Evolutionary conservation across 331 rosid genomes (phyloP).

Genomic region (Prunus yedoensis): DNA sequence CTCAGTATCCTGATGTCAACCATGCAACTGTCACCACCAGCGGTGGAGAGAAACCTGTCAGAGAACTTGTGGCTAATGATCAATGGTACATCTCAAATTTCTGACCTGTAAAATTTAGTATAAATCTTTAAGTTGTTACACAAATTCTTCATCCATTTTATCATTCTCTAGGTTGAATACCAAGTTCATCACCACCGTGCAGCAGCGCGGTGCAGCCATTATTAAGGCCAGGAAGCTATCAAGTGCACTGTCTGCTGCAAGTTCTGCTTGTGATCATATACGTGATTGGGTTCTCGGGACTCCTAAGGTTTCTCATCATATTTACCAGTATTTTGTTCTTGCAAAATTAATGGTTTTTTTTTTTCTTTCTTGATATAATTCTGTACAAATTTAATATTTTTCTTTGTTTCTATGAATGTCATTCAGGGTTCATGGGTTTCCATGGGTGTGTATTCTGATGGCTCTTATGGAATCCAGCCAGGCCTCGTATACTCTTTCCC

Average conservation of each 20-base stretch:
- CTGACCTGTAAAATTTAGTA: slow-evolving; percentile 1
- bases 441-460: slow-evolving; percentile 95
- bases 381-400: not conserved
- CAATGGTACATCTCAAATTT: slow-evolving; percentile 47
- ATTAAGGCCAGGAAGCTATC: slow-evolving; percentile 78
- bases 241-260: slow-evolving; percentile 91
- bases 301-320: slow-evolving; percentile 60
- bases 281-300: slow-evolving; percentile 91
- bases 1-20: slow-evolving; percentile 91
- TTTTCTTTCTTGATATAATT: not conserved
- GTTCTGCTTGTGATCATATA: slow-evolving; percentile 94
- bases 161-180: slow-evolving; percentile 56
- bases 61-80: slow-evolving; percentile 55
- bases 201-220: slow-evolving; percentile 88
- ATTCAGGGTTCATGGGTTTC: slow-evolving; percentile 87
- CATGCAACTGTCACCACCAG: slow-evolving; percentile 58
- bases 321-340: slow-evolving; percentile 13
- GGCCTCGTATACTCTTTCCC: slow-evolving; percentile 94
- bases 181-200: slow-evolving; percentile 70
- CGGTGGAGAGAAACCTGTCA: slow-evolving; percentile 43
- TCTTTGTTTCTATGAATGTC: slow-evolving; percentile 7
- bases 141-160: not conserved
- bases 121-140: not conserved
- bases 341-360: not conserved
- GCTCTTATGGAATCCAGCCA: slow-evolving; percentile 74